A percentile compares a stretch with the other conserved stretches of the same genome.
Conservation (phyloP, 352 stramenopile genomes). For the Pythium brassicae region DNA sequence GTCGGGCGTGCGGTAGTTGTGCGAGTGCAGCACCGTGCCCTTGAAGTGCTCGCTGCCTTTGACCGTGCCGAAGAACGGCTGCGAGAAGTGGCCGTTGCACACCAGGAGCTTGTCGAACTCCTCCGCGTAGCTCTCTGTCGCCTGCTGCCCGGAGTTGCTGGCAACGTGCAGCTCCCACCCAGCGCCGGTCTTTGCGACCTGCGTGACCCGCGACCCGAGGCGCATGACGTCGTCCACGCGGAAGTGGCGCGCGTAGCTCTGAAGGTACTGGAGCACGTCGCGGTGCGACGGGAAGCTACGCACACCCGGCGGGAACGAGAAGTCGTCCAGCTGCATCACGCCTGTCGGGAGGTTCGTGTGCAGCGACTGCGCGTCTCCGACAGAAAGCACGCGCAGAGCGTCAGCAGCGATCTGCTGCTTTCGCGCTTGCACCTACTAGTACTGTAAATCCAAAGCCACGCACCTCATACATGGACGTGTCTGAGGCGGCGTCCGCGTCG, state of each 20-base stretch:
- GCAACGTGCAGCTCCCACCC: constrained; percentile 1
- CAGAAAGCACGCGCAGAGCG: neutral
- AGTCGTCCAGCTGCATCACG: constrained; percentile 76
- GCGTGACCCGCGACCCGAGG: constrained; percentile 47
- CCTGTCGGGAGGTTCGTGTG: constrained; percentile 75
- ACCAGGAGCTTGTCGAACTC: constrained; percentile 69
- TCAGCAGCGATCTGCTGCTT: neutral
- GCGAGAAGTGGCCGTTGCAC: constrained; percentile 77
- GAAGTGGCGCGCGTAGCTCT: constrained; percentile 57
- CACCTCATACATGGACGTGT: constrained; percentile 75
- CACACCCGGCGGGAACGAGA: constrained; percentile 49
- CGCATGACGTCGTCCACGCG: constrained; percentile 42
- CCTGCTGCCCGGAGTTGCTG: constrained; percentile 25
- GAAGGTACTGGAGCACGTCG: constrained; percentile 66
- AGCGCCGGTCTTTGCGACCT: constrained; percentile 30
- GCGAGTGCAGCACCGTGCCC: constrained; percentile 40
- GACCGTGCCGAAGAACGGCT: constrained; percentile 42
- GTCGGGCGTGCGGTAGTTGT: constrained; percentile 47
- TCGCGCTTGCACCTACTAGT: no score
- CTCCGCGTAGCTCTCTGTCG: constrained; percentile 54
- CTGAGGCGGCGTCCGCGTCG: constrained; percentile 32
- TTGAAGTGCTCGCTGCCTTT: constrained; percentile 48
- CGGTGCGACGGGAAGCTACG: constrained; percentile 58
- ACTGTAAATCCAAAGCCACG: neutral
- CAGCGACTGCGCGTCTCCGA: constrained; percentile 36